Evolutionary conservation across 2,329 filamentous ascomycete species (phyloP), one percentile per base, ranked within the genome.

Genomic region (Pleurostoma richardsiae): DNA sequence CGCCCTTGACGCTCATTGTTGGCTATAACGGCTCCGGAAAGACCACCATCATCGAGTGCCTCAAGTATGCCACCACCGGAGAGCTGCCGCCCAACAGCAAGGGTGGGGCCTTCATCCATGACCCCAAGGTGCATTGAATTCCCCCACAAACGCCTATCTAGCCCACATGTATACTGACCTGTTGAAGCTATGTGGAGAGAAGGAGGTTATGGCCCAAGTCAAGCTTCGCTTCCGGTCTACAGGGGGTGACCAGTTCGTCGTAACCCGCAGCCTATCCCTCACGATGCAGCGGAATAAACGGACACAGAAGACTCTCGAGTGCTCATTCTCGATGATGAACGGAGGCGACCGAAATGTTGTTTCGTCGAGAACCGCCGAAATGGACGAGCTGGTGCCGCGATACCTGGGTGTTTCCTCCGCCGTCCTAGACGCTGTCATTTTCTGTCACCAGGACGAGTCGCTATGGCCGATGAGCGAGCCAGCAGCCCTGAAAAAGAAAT

Each of bases 361-460:
- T 33, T 96, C 92, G 2, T 89, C 87, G 3, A 83, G 86, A 39
- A 83, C 89, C 19, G 83, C 83, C 7, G 88, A 96, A 56, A 76
- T 97, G 31, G 88, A 96, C 63, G 77, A 84, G 54, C 80, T 92
- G 55, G 85, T 99, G 63, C 90, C 92, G 0, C 81, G 88, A 55
- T 86, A 89, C 54, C 77, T 99, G 1, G 94, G 94, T 36, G 94
- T 96, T 4, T 94, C 90, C 2, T 84, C 85, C 46, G 91, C 94
- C 10, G 85, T 99, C 46, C 77, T 99, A 29, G 91, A 97, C 55
- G 87, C 86, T 49, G 94, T 99, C 63, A 96, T 99, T 56, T 99
- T 99, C 69, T 99, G 94, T 64, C 94, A 99, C 61, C 94, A 99
- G 62, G 94, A 99, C 63, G 94, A 99, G 56, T 96, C 92, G 29